Percentiles rank a stretch among this genome's conserved stretches.
phyloP scores from a whole-genome alignment of 202 grass and related monocot genomes.

The Schoenoplectus tabernaemontani region DNA sequence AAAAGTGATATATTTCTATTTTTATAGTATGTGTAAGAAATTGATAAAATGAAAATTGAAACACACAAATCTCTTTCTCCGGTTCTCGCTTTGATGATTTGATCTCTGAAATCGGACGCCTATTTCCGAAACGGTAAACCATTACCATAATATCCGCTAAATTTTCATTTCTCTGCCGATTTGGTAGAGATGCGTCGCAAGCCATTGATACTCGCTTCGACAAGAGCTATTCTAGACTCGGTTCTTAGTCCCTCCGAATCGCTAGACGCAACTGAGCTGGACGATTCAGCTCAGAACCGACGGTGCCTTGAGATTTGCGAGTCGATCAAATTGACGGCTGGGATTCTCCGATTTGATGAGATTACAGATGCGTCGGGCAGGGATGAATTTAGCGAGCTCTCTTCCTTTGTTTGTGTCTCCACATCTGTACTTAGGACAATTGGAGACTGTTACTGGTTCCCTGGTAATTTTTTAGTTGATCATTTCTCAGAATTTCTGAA shows the following conservation, averaged over 20 bases:
- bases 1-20: too few relatives aligned
- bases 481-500: background rate
- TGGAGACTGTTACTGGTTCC: slow-evolving; percentile 59
- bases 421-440: slow-evolving; percentile 41
- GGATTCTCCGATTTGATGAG: slow-evolving; percentile 50
- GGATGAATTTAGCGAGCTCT: slow-evolving; percentile 42
- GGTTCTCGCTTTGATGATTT: too few relatives aligned
- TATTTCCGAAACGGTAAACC: too few relatives aligned
- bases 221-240: slow-evolving; percentile 61
- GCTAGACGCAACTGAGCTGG: background rate
- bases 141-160: too few relatives aligned
- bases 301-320: slow-evolving; percentile 15
- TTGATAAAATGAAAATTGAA: too few relatives aligned
- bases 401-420: slow-evolving; percentile 48
- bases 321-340: slow-evolving; percentile 41
- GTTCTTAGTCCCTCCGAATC: slow-evolving; percentile 24
- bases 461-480: slow-evolving; percentile 30
- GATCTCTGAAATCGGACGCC: too few relatives aligned
- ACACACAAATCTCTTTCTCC: too few relatives aligned
- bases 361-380: background rate
- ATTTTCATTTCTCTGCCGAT: background rate
- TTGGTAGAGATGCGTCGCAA: slow-evolving; percentile 59
- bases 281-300: slow-evolving; percentile 7
- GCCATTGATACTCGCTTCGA: slow-evolving; percentile 74
- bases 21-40: too few relatives aligned